These are phyloP conservation scores for Thymus mandschuricus DNA, from an alignment of 257 asterid genomes.

Conservation along the genomic window DNA sequence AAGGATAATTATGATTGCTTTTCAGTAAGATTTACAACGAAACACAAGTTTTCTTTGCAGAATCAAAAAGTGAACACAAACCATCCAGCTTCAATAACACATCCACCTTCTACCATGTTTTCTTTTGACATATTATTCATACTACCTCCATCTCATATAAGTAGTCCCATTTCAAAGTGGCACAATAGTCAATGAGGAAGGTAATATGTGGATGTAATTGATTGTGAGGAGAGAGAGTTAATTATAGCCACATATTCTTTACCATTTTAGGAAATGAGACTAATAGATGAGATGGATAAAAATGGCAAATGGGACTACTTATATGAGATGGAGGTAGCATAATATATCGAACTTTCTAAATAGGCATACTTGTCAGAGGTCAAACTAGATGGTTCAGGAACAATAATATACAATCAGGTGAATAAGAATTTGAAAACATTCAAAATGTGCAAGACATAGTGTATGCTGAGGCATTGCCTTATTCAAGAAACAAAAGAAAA, in stretches of 20 bases:
- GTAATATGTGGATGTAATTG: no score
- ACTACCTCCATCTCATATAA: no score
- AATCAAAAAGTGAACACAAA: conserved; percentile 16
- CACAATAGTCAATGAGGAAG: no score
- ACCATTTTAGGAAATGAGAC: no score
- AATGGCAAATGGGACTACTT: no score
- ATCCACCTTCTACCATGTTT: conserved; percentile 6
- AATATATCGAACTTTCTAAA: no score
- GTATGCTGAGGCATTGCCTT: conserved; percentile 24
- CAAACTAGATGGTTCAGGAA: conserved; percentile 23
- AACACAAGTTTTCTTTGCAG: conserved; percentile 18
- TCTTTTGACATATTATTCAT: not conserved
- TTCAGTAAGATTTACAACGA: conserved; percentile 29
- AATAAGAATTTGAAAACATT: conserved; percentile 24
- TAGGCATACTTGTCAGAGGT: not conserved
- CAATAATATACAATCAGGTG: conserved; percentile 14
- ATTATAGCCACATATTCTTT: no score
- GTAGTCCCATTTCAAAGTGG: no score
- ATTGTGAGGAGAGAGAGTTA: no score
- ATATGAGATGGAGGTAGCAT: no score
- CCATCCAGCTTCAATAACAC: conserved; percentile 12
- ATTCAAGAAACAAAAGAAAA: conserved; percentile 20
- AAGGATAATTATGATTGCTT: conserved; percentile 30
- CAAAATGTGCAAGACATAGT: conserved; percentile 14
- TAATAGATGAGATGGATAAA: no score